Evolutionary conservation across 441 rosid genomes (phyloP).

Genomic region (Omphalea diandra): DNA sequence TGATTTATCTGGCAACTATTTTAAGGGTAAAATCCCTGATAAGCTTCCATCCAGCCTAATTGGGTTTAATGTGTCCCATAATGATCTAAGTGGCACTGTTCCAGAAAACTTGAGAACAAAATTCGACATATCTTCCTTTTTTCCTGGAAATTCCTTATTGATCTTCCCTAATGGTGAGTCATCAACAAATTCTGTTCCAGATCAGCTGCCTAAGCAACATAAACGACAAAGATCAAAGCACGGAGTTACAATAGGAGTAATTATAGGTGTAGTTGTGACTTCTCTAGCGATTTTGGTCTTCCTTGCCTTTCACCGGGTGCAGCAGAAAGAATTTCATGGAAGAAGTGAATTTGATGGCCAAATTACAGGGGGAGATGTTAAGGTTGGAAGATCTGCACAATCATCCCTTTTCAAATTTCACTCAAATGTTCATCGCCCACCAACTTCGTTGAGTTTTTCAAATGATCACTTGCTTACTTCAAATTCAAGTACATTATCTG

Average conservation of each 20-base stretch:
- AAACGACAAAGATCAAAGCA: slow-evolving; percentile 44
- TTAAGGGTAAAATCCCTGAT: slow-evolving; percentile 65
- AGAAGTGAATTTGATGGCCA: slow-evolving; percentile 51
- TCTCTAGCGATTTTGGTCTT: slow-evolving; percentile 65
- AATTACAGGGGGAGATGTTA: slow-evolving; percentile 48
- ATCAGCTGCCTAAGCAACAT: slow-evolving; percentile 13
- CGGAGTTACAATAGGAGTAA: slow-evolving; percentile 60
- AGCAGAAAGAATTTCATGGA: slow-evolving; percentile 61
- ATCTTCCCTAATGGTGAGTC: slow-evolving; percentile 32
- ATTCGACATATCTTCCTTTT: slow-evolving; percentile 59
- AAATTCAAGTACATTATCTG: slow-evolving; percentile 77
- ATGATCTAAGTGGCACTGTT: slow-evolving; percentile 67
- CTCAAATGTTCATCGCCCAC: slow-evolving; percentile 50
- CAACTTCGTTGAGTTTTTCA: slow-evolving; percentile 76
- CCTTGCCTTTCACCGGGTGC: slow-evolving; percentile 70
- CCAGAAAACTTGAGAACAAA: slow-evolving; percentile 52
- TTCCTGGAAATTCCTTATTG: slow-evolving; percentile 63
- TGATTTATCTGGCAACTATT: slow-evolving; percentile 77
- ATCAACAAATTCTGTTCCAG: slow-evolving; percentile 25
- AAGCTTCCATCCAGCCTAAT: slow-evolving; percentile 54
- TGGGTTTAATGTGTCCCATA: slow-evolving; percentile 72
- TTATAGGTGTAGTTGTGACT: slow-evolving; percentile 71
- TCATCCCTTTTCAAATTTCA: slow-evolving; percentile 70
- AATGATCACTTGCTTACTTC: slow-evolving; percentile 83
- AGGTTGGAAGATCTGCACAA: slow-evolving; percentile 55